Base-by-base conservation (phyloP, 2,329 filamentous ascomycete genomes). In the Mariannaea sp. region DNA sequence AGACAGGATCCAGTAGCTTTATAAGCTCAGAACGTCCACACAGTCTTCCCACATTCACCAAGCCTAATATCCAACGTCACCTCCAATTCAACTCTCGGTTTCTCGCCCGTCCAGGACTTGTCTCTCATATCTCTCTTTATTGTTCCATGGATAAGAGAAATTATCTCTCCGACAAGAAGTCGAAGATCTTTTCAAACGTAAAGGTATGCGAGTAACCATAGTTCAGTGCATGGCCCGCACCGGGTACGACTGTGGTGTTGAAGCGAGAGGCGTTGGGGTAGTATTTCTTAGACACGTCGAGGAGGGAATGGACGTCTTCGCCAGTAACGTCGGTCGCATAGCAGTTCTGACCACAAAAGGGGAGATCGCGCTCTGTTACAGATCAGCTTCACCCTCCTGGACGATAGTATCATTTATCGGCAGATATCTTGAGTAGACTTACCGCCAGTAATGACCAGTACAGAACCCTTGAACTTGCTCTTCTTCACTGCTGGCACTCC, bases 331-430 rank as follows among this genome's bases (percentile, higher is more conserved):
- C 72, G 0, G 77, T 80, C 16, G 69, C 72, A 3, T 73, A 64
- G 70, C 84, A 87, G 67, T 87, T 79, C 20, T 83, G 81, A 3
- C 84, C 85, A 54, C 85, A 88, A 68, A 83, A 87, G 5, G 80
- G 78, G 9, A 80, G 53, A 42, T 85, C 79, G 10, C 68, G 67
- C 16, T 76, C 76, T 78, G 12, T 13, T 3, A 12, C 26, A 38
- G 19, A n/a, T 24, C 17, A 33, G 56, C 12, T 49, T 70, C 57
- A 43, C 24, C 6, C 30, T 30, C 12, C 39, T 40, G 40, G 35
- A 30, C 13, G 5, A 6, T 6, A 16, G 14, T 19, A 24, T 2
- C 2, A 12, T 7, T n/a, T 13, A 22, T n/a, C n/a, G n/a, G n/a
- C n/a, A n/a, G n/a, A n/a, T n/a, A n/a, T n/a, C n/a, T n/a, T n/a